These are phyloP conservation scores for Eudorina sp. DNA, from an alignment of 139 green algal species.

Conservation along the genomic window DNA sequence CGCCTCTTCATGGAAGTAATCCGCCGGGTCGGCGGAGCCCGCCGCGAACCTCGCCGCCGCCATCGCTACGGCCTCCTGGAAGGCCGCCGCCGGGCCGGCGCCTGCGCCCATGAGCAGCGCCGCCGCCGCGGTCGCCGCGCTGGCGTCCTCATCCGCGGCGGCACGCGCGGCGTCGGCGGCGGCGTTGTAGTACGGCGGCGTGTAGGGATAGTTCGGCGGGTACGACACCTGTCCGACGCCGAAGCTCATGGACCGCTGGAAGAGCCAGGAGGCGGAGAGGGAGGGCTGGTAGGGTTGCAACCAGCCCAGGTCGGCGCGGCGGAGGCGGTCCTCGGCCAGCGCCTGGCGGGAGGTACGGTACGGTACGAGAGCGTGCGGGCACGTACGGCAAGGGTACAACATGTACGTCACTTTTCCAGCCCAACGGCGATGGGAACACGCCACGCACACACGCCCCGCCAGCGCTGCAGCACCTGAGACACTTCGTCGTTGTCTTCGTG, in stretches of 20 bases:
- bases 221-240: conserved; percentile 61
- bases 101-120: conserved; percentile 11
- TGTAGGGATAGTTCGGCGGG: conserved; percentile 9
- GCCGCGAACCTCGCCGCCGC: conserved; percentile 35
- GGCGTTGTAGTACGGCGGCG: conserved; percentile 4
- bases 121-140: not conserved
- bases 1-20: conserved; percentile 27
- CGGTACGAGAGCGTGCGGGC: no score
- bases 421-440: no score
- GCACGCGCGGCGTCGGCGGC: not conserved
- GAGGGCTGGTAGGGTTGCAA: conserved; percentile 83
- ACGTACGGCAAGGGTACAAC: no score
- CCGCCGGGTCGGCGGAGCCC: conserved; percentile 18
- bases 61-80: conserved; percentile 35
- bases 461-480: no score
- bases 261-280: conserved; percentile 79
- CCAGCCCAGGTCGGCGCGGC: conserved; percentile 50
- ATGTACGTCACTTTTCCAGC: no score
- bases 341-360: no score
- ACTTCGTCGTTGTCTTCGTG: no score
- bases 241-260: conserved; percentile 83
- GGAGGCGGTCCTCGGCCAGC: conserved; percentile 59
- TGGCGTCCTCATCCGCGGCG: not conserved
- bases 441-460: no score
- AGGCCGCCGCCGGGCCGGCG: conserved; percentile 23